Conservation (phyloP, 1,284 basidiomycete genomes). For the Ustilago cynodontis region DNA sequence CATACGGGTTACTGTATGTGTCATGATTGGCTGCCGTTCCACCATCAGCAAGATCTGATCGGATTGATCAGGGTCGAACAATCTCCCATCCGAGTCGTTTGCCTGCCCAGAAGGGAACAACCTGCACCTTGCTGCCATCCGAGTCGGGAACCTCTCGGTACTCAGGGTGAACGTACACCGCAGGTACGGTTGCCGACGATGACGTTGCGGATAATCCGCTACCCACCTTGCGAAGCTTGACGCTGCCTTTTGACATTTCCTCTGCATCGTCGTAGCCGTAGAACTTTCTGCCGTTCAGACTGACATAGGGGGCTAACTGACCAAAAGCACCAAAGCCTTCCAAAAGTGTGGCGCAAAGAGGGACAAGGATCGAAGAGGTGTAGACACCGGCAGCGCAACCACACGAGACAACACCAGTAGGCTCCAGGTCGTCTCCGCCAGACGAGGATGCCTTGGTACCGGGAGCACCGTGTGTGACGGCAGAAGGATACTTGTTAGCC, state of each 20-base stretch:
- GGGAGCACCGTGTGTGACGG: slow-evolving; percentile 55
- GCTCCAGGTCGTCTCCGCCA: slow-evolving; percentile 42
- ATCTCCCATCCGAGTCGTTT: slow-evolving; percentile 86
- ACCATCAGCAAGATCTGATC: neutral
- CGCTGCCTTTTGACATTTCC: slow-evolving; percentile 23
- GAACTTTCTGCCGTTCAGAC: slow-evolving; percentile 63
- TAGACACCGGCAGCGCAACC: slow-evolving; percentile 69
- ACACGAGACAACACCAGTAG: slow-evolving; percentile 55
- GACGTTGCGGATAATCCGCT: neutral
- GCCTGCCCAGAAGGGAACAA: slow-evolving; percentile 93
- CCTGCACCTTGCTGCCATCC: slow-evolving; percentile 70
- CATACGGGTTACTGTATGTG: too few relatives aligned
- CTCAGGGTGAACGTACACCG: slow-evolving; percentile 58
- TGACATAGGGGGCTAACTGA: slow-evolving; percentile 62
- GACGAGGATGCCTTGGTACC: slow-evolving; percentile 35
- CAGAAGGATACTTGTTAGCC: slow-evolving; percentile 79
- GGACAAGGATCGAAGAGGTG: slow-evolving; percentile 66
- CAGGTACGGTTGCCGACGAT: slow-evolving; percentile 49
- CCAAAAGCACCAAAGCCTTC: slow-evolving; percentile 68
- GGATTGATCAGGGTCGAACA: slow-evolving; percentile 47
- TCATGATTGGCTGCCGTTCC: too few relatives aligned
- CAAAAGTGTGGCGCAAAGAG: slow-evolving; percentile 67
- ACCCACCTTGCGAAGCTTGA: slow-evolving; percentile 53
- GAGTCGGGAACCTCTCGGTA: slow-evolving; percentile 39
- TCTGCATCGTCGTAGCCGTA: slow-evolving; percentile 54